Evolutionary conservation across 768 basidiomycete genomes (phyloP), one percentile per base, ranked within the genome.

Genomic region (Pisolithus orientalis): DNA sequence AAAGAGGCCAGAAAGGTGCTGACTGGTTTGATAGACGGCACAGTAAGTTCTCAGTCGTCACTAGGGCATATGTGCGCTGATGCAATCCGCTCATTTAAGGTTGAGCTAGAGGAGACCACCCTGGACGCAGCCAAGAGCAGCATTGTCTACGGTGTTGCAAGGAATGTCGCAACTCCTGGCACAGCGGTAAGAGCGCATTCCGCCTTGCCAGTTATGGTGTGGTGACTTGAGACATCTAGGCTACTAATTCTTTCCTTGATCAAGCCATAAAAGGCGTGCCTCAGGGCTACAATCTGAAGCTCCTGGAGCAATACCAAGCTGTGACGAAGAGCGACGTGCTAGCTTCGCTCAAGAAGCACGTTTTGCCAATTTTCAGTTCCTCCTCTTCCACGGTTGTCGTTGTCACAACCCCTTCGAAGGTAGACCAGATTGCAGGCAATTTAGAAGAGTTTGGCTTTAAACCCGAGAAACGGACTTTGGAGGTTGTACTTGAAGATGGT

Each of bases 51-150:
- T 45, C 39, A 16, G 21, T 14, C 34, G 3, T 34, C 13, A 34
- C 34, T 13, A 34, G 34, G 34, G 34, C 34, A 34, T 5, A 34
- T 1, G 34, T 13, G 34, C 56, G 53, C 44, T 57, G 25, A 54
- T 46, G 31, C 49, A 11, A 27, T 14, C 34, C 13, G 34, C 6
- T 32, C 37, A 39, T 38, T 38, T 49, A 54, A 97, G 94, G 82
- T 95, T 59, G 76, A 79, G 39, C 72, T 99, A 8, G 87, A 92
- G 38, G 78, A 84, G 49, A 85, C 88, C 0, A 82, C 83, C 8
- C 70, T 98, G 37, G 94, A 97, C 59, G 87, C 90, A 0, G 91
- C 94, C 5, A 93, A 95, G 74, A 94, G 90, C 57, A 88, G 83
- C 45, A 85, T 96, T 56, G 94, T 96, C 4, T 97, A 84, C 61